Percentiles rank a stretch among this genome's conserved stretches.
phyloP scores from a whole-genome alignment of 2,329 filamentous ascomycete genomes.

The Colletotrichum sp. region DNA sequence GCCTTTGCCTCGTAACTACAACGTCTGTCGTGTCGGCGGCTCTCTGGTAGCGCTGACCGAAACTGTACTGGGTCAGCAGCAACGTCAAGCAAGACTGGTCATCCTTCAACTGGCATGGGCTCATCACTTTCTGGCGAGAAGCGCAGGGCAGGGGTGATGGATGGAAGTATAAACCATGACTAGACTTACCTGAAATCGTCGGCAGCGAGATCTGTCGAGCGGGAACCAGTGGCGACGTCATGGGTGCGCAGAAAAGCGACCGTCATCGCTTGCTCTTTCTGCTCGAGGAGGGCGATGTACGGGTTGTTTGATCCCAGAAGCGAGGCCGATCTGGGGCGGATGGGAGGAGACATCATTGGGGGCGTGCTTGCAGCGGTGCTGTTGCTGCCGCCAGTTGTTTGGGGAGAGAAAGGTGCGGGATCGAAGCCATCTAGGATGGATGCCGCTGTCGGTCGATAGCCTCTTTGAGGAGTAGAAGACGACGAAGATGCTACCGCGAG shows the following conservation, averaged over 20 bases:
- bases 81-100: background rate
- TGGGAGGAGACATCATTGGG: constrained; percentile 23
- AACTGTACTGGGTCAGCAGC: constrained; percentile 23
- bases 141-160: background rate
- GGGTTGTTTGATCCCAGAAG: constrained; percentile 27
- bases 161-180: background rate
- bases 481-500: background rate
- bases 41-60: constrained; percentile 39
- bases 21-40: constrained; percentile 28
- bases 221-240: constrained; percentile 21
- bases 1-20: constrained; percentile 34
- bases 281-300: constrained; percentile 33
- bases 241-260: constrained; percentile 32
- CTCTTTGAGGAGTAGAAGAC: background rate
- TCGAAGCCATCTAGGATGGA: constrained; percentile 21
- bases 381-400: background rate
- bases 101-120: background rate
- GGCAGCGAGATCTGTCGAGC: constrained; percentile 25
- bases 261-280: constrained; percentile 34
- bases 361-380: constrained; percentile 13
- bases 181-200: constrained; percentile 36
- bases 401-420: constrained; percentile 1
- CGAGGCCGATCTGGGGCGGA: background rate
- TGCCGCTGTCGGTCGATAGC: constrained; percentile 15
- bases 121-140: background rate